Conservation (phyloP, 495 filamentous ascomycete species). For the Xylaria sp. region DNA sequence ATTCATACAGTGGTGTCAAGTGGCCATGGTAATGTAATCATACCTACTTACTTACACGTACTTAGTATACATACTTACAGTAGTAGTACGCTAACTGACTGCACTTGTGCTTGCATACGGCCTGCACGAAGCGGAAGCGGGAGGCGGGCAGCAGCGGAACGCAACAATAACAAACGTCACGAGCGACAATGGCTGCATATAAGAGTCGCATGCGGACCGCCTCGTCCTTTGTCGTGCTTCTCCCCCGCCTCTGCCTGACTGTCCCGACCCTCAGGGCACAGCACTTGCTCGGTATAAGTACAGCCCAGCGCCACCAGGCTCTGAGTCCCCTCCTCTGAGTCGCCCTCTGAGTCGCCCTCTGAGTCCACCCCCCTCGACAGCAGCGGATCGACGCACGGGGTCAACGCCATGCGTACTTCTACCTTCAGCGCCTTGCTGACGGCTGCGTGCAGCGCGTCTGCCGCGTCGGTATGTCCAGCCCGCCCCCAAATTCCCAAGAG, state of each 20-base stretch:
- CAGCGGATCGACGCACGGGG: neutral
- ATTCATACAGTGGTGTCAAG: neutral
- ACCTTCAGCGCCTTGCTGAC: constrained; percentile 25
- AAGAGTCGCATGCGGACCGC: neutral
- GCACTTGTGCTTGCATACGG: too few species aligned
- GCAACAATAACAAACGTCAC: neutral
- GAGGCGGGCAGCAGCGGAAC: too few species aligned
- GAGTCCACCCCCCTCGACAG: too few species aligned
- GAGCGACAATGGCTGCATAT: neutral
- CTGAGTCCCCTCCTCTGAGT: neutral
- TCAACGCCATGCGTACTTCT: constrained; percentile 24
- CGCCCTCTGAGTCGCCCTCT: too few species aligned
- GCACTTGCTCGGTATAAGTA: neutral
- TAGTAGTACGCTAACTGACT: too few species aligned
- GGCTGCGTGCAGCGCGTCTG: constrained; percentile 20
- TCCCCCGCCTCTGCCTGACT: neutral
- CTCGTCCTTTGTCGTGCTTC: neutral
- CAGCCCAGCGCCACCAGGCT: neutral
- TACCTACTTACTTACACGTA: too few species aligned
- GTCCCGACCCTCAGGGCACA: constrained; percentile 14
- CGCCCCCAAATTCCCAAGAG: neutral
- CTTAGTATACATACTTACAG: too few species aligned
- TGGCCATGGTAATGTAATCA: too few species aligned
- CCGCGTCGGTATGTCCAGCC: constrained; percentile 24
- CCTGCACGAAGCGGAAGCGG: constrained; percentile 12